Percentiles rank a stretch among this genome's conserved stretches.
phyloP scores from a whole-genome alignment of 768 basidiomycete genomes.

The Lyophyllum atratum region DNA sequence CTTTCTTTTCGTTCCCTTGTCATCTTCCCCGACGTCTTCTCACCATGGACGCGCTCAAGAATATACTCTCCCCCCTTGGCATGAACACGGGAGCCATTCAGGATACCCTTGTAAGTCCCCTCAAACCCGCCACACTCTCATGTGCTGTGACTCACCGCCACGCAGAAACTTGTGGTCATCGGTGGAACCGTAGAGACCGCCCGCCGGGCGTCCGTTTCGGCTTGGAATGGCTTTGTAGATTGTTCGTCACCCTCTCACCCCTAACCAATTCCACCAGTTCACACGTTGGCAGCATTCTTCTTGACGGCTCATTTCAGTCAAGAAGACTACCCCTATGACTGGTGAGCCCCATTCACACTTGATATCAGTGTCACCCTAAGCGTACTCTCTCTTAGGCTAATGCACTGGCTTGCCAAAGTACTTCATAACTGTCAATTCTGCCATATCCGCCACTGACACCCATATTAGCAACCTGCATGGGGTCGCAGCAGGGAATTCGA shows the following conservation, averaged over 20 bases:
- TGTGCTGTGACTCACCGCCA: constrained; percentile 12
- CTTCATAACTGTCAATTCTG: neutral
- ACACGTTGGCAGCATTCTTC: constrained; percentile 65
- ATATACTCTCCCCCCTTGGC: constrained; percentile 68
- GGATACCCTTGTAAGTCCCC: constrained; percentile 67
- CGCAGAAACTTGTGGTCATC: constrained; percentile 85
- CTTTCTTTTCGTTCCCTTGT: constrained; percentile 29
- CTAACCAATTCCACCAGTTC: neutral
- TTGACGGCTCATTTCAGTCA: constrained; percentile 87
- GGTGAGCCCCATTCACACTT: constrained; percentile 43
- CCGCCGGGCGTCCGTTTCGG: constrained; percentile 75
- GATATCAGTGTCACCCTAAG: constrained; percentile 1
- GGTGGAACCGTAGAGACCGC: constrained; percentile 89
- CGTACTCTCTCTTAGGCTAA: constrained; percentile 66
- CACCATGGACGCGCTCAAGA: constrained; percentile 72
- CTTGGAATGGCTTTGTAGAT: constrained; percentile 89
- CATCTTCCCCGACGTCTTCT: constrained; percentile 19
- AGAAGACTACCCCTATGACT: constrained; percentile 87
- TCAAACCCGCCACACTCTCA: neutral
- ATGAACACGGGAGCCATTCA: constrained; percentile 71
- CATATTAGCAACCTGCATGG: constrained; percentile 83
- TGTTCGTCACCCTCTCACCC: constrained; percentile 46
- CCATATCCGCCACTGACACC: constrained; percentile 1
- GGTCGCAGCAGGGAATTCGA: constrained; percentile 87
- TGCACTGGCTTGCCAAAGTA: constrained; percentile 89